Conservation (phyloP, 495 filamentous ascomycete species). For the Xylaria palmicola region DNA sequence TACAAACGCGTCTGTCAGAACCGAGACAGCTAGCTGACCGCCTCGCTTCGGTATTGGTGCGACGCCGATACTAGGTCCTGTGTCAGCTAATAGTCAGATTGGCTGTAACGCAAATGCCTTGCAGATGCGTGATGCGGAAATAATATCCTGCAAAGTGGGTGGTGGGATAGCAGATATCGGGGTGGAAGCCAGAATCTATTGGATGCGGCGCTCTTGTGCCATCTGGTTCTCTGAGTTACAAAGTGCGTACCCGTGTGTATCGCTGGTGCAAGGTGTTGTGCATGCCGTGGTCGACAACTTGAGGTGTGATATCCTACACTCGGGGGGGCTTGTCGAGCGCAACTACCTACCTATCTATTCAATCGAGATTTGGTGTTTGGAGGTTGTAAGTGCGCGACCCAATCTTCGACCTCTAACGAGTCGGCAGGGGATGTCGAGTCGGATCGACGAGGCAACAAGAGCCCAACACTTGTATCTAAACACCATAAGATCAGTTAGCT, state of each 20-base stretch:
- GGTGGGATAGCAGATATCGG: slow-evolving; percentile 23
- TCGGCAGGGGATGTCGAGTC: too few relatives aligned
- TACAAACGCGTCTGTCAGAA: background rate
- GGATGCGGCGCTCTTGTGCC: slow-evolving; percentile 22
- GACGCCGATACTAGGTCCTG: background rate
- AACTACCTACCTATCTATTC: background rate
- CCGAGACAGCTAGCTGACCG: background rate
- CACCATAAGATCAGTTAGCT: slow-evolving; percentile 11
- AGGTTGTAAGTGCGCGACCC: background rate
- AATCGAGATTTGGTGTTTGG: background rate
- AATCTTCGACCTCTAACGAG: background rate
- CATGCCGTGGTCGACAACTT: slow-evolving; percentile 6
- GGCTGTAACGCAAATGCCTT: slow-evolving; percentile 1
- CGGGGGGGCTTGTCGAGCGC: background rate
- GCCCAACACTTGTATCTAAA: background rate
- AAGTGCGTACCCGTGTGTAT: slow-evolving; percentile 23
- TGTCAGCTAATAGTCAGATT: background rate
- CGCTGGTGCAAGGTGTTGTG: slow-evolving; percentile 11
- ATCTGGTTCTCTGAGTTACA: slow-evolving; percentile 25
- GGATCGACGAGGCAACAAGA: background rate
- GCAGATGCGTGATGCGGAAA: slow-evolving; percentile 7
- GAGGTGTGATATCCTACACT: background rate
- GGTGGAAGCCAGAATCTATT: slow-evolving; percentile 21
- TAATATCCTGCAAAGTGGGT: background rate
- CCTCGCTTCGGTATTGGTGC: background rate